Conservation (phyloP, 2,329 filamentous ascomycete genomes). For the Beauveria brongniartii region DNA sequence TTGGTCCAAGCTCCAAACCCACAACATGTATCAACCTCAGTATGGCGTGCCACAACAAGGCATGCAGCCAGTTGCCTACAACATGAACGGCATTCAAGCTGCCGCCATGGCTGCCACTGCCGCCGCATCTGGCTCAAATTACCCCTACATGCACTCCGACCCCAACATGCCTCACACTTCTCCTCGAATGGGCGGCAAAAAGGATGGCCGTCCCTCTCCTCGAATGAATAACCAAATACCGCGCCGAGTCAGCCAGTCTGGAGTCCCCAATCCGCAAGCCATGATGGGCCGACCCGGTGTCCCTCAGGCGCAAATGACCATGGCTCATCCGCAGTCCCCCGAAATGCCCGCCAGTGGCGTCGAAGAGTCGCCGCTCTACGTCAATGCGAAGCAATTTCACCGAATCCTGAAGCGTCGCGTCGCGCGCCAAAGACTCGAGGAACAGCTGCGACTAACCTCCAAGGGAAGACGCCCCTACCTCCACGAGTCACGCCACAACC, state of each 20-base stretch:
- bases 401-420: conserved; percentile 91
- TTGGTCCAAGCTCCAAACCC: conserved; percentile 19
- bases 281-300: conserved; percentile 64
- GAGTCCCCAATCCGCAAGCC: conserved; percentile 63
- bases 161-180: conserved; percentile 62
- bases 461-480: conserved; percentile 96
- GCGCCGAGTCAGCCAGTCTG: conserved; percentile 69
- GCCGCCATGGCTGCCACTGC: conserved; percentile 90
- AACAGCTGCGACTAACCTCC: conserved; percentile 81
- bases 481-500: conserved; percentile 95
- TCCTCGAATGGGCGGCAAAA: conserved; percentile 66
- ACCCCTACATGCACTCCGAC: conserved; percentile 66
- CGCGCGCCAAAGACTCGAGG: conserved; percentile 86
- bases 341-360: conserved; percentile 65
- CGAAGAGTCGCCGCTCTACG: conserved; percentile 91
- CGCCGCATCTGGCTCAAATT: conserved; percentile 75
- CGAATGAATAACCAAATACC: conserved; percentile 59
- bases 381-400: conserved; percentile 98
- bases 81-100: conserved; percentile 74
- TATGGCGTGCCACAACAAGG: conserved; percentile 65
- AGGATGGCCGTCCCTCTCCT: conserved; percentile 67
- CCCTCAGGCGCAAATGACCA: conserved; percentile 53
- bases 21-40: conserved; percentile 64
- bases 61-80: conserved; percentile 62
- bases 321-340: conserved; percentile 65